Evolutionary conservation across 176 grass and related monocot genomes (phyloP), one percentile per base, ranked within the genome.

Genomic region (Avena eriantha): DNA sequence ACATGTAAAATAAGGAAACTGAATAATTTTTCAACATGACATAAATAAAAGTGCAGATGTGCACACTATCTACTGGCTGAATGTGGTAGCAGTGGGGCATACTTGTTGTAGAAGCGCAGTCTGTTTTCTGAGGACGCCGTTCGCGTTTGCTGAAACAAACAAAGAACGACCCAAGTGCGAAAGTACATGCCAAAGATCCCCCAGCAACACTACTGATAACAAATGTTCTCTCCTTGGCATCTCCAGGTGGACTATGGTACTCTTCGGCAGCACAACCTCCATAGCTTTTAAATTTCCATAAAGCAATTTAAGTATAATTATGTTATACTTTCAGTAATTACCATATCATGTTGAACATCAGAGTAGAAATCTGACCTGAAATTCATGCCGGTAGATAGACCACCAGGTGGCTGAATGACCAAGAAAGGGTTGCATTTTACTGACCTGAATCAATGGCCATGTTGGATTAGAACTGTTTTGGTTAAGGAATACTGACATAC

Each of bases 111-210:
- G 88, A 87, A 31, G 85, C 88, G 82, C 86, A 81, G 35, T 83
- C 90, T 66, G 70, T 83, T 86, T 88, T 81, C 17, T 56, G 68
- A 80, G 90, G 58, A n/a, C 76, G 88, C 18, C 17, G 63, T 58
- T 87, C 79, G 80, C 88, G 88, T 60, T 85, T 95, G 46, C 80
- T 88, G 80, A 92, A 92, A 77, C 93, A 95, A 77, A 47, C 46
- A 29, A 92, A 90, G 33, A 90, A 73, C 9, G 77, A 80, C 77
- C 90, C 93, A 73, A 95, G 75, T 46, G 85, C 85, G 83, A 77
- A 76, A 77, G 85, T 90, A 15, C 88, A 92, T 39, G 93, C 82
- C 70, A 95, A 51, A 83, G 90, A 95, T 90, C 88, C 93, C 58
- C 93, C 90, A 3, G 90, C 90, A 78, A 93, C 31, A 69, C 81